Percentiles rank a stretch among this genome's conserved stretches.
phyloP scores from a whole-genome alignment of 305 asterid genomes.

The Rubia tinctorum region DNA sequence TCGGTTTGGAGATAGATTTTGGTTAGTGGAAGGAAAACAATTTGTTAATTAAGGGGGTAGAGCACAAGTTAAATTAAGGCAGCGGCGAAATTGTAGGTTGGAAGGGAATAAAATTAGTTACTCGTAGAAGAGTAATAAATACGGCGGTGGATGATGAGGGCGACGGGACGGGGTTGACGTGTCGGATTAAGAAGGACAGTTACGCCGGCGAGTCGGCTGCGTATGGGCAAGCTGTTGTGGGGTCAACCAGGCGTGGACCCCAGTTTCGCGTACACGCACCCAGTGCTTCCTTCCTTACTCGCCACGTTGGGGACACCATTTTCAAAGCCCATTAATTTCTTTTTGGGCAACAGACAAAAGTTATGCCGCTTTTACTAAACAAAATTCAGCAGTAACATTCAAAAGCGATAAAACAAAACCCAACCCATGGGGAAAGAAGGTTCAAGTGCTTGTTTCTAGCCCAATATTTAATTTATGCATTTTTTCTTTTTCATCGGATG shows the following conservation, averaged over 20 bases:
- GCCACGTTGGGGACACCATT: constrained; percentile 24
- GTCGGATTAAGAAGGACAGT: constrained; percentile 34
- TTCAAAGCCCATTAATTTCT: not conserved
- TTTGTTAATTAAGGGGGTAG: too few species aligned
- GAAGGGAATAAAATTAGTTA: not conserved
- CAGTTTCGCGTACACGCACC: not conserved
- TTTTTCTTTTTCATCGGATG: too few species aligned
- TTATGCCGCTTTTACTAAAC: constrained; percentile 11
- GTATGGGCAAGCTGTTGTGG: constrained; percentile 16
- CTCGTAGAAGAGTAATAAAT: too few species aligned
- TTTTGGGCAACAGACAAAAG: constrained; percentile 7
- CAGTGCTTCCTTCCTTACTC: constrained; percentile 15
- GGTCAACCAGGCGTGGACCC: not conserved
- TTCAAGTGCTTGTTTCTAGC: not conserved
- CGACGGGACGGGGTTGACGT: constrained; percentile 18
- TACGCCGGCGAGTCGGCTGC: constrained; percentile 36
- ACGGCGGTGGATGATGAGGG: constrained; percentile 17
- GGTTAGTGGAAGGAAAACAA: too few species aligned
- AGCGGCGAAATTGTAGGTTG: not conserved
- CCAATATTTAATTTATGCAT: not conserved
- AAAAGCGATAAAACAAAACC: not conserved
- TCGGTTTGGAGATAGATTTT: too few species aligned
- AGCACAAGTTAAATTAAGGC: not conserved
- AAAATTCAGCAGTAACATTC: not conserved
- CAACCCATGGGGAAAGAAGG: not conserved